These are phyloP conservation scores for Claviceps spartinae DNA, from an alignment of 2,329 filamentous ascomycete species.

Conservation along the genomic window DNA sequence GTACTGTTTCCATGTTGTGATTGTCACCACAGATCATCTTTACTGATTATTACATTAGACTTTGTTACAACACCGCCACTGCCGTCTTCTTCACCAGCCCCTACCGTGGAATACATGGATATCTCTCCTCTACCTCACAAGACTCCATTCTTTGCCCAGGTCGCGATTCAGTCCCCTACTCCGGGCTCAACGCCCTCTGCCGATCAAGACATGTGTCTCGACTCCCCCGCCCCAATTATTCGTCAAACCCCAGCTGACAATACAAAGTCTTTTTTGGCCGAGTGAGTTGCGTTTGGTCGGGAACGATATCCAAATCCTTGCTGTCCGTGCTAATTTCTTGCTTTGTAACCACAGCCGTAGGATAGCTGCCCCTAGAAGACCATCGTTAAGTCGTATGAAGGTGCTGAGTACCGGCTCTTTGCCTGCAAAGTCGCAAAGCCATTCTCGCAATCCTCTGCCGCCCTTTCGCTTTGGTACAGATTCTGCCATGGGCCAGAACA, in stretches of 20 bases:
- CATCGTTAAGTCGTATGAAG: constrained; percentile 63
- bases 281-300: constrained; percentile 30
- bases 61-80: constrained; percentile 74
- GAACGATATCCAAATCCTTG: constrained; percentile 4
- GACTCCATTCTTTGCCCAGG: constrained; percentile 48
- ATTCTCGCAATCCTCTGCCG: constrained; percentile 44
- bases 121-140: constrained; percentile 90
- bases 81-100: constrained; percentile 66
- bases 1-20: too few relatives aligned
- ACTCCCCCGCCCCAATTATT: constrained; percentile 39
- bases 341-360: constrained; percentile 37
- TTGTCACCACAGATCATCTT: not conserved
- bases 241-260: constrained; percentile 35
- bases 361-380: constrained; percentile 56
- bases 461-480: constrained; percentile 58
- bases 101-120: constrained; percentile 69
- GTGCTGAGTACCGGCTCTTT: constrained; percentile 56
- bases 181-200: constrained; percentile 36
- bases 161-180: constrained; percentile 60
- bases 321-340: constrained; percentile 9
- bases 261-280: constrained; percentile 32
- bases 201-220: constrained; percentile 36
- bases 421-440: constrained; percentile 44
- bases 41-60: constrained; percentile 30
- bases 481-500: constrained; percentile 14